Conservation (phyloP, 345 rosid genomes). For the Acer saccharum region DNA sequence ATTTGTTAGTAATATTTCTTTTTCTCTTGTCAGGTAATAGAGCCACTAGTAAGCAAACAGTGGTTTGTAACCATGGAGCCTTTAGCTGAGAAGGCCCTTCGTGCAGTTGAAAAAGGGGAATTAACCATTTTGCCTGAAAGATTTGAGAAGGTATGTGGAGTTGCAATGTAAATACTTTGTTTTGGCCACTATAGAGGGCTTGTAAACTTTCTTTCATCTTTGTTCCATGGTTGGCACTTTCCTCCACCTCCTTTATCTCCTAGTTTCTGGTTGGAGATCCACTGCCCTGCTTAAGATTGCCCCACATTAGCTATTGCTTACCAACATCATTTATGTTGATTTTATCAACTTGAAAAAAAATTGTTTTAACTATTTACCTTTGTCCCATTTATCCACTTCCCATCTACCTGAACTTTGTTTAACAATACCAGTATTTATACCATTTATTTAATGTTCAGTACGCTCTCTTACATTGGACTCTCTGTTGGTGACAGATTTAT, state of each 20-base stretch:
- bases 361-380: background rate
- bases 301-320: background rate
- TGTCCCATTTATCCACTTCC: background rate
- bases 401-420: background rate
- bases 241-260: background rate
- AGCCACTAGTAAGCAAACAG: constrained; percentile 94
- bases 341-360: background rate
- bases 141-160: constrained; percentile 79
- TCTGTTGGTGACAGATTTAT: constrained; percentile 59
- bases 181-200: constrained; percentile 3
- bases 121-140: constrained; percentile 86
- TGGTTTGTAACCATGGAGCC: constrained; percentile 98
- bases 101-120: constrained; percentile 76
- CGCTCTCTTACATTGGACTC: constrained; percentile 11
- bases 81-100: constrained; percentile 95
- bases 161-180: constrained; percentile 13
- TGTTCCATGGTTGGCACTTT: constrained; percentile 2
- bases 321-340: background rate
- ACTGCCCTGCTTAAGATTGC: background rate
- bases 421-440: background rate
- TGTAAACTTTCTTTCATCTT: background rate
- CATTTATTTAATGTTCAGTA: background rate
- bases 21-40: constrained; percentile 61
- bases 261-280: background rate
- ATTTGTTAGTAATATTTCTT: constrained; percentile 15